These are phyloP conservation scores for Penicillium psychrosexuale DNA, from an alignment of 2,329 filamentous ascomycete genomes.

Conservation along the genomic window DNA sequence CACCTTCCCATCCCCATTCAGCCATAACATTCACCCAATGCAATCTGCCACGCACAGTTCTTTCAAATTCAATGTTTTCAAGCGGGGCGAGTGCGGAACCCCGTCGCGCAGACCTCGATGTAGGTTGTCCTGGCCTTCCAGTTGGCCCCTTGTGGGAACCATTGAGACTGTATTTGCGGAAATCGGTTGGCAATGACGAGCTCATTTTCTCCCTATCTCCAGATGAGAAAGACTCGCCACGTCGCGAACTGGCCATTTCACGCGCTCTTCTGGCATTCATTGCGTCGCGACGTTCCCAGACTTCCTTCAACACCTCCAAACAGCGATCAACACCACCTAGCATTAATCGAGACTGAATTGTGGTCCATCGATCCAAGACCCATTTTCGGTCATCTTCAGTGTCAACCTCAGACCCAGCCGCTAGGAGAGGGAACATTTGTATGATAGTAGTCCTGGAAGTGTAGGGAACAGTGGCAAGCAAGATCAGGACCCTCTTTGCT, in stretches of 20 bases:
- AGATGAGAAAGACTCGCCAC: background rate
- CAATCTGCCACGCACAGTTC: conserved; percentile 62
- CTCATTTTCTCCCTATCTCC: background rate
- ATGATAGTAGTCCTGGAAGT: conserved; percentile 63
- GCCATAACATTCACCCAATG: conserved; percentile 72
- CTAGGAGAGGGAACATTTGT: conserved; percentile 67
- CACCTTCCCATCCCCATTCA: conserved; percentile 71
- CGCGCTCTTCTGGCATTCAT: conserved; percentile 41
- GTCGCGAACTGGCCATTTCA: background rate
- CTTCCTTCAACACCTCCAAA: conserved; percentile 62
- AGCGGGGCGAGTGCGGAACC: conserved; percentile 33
- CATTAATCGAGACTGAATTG: conserved; percentile 60
- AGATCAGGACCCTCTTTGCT: conserved; percentile 60
- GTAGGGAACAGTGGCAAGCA: conserved; percentile 62
- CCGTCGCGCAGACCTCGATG: conserved; percentile 17
- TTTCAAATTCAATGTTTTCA: conserved; percentile 54
- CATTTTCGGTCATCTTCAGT: conserved; percentile 60
- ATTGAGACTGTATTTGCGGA: conserved; percentile 16
- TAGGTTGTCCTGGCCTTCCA: conserved; percentile 10
- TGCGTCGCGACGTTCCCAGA: conserved; percentile 62
- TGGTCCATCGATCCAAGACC: conserved; percentile 61
- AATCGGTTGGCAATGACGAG: background rate
- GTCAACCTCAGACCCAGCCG: conserved; percentile 63
- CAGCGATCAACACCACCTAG: conserved; percentile 67
- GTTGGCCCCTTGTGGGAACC: conserved; percentile 26